phyloP scores from a whole-genome alignment of 257 asterid species.

The Schizonepeta tenuifolia region DNA sequence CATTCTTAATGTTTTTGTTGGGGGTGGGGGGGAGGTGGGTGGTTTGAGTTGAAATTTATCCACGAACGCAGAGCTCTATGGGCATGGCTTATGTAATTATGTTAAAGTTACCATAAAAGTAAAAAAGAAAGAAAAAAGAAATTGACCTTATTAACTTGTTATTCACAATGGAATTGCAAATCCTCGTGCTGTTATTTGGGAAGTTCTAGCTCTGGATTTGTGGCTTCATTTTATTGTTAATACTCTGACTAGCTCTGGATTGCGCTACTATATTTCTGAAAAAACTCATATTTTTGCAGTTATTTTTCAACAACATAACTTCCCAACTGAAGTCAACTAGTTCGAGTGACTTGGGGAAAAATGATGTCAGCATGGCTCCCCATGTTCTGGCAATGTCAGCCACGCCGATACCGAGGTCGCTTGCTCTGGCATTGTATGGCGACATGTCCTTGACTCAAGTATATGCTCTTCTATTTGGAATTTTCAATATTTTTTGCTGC shows the following conservation, averaged over 20 bases:
- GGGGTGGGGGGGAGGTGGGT: too few species aligned
- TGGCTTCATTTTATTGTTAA: too few species aligned
- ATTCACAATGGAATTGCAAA: background rate
- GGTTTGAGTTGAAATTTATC: too few species aligned
- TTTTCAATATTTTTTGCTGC: conserved; percentile 3
- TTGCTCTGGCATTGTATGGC: conserved; percentile 93
- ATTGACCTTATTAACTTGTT: background rate
- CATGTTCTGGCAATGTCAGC: conserved; percentile 98
- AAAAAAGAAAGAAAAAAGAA: too few species aligned
- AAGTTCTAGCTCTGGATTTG: too few species aligned
- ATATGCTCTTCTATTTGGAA: conserved; percentile 36
- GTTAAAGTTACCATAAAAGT: background rate
- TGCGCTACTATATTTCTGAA: conserved; percentile 22
- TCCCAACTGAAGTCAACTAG: conserved; percentile 53
- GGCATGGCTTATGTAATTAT: too few species aligned
- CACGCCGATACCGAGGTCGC: conserved; percentile 96
- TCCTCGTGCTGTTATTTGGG: background rate
- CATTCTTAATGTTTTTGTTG: too few species aligned
- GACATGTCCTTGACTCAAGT: conserved; percentile 98
- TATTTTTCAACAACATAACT: conserved; percentile 60
- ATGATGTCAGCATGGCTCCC: conserved; percentile 72
- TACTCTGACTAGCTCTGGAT: conserved; percentile 7
- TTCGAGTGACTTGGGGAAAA: conserved; percentile 47
- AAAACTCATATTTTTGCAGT: conserved; percentile 55
- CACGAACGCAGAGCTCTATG: too few species aligned